Conservation (phyloP, 2,329 filamentous ascomycete genomes). For the Herpomyces periplanetae region DNA sequence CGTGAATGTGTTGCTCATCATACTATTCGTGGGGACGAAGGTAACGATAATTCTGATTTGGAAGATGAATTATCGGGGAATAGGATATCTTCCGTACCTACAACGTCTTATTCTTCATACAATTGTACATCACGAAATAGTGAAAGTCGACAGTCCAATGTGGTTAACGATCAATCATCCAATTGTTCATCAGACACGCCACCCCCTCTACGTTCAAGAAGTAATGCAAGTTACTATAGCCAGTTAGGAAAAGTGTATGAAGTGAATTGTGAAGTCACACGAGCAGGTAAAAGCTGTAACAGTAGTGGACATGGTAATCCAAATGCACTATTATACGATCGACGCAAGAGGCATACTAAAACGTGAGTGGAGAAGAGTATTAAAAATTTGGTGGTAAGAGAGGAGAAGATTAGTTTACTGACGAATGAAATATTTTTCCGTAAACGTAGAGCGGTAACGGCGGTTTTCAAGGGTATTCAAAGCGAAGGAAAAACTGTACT, state of each 20-base stretch:
- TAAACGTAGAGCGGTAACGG: constrained; percentile 32
- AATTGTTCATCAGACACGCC: too few relatives aligned
- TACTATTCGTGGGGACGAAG: constrained; percentile 37
- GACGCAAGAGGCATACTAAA: constrained; percentile 46
- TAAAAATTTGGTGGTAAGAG: neutral
- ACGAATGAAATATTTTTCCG: constrained; percentile 4
- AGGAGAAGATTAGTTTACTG: constrained; percentile 3
- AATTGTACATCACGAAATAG: constrained; percentile 5
- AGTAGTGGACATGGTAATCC: constrained; percentile 29
- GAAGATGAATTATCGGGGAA: constrained; percentile 12
- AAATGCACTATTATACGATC: constrained; percentile 55
- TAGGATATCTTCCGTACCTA: constrained; percentile 9
- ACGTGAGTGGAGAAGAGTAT: constrained; percentile 19
- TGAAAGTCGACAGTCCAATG: constrained; percentile 4
- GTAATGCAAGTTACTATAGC: too few relatives aligned
- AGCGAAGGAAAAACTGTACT: constrained; percentile 26
- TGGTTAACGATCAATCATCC: too few relatives aligned
- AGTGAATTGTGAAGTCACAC: constrained; percentile 17
- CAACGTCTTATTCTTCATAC: constrained; percentile 9
- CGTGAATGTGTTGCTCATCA: constrained; percentile 43
- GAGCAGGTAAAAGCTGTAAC: constrained; percentile 12
- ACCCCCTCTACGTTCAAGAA: too few relatives aligned
- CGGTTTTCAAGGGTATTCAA: constrained; percentile 46
- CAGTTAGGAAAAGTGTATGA: too few relatives aligned
- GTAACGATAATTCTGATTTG: constrained; percentile 22